Evolutionary conservation across 1,284 basidiomycete species (phyloP).

Genomic region (Rhodotorula mucilaginosa): DNA sequence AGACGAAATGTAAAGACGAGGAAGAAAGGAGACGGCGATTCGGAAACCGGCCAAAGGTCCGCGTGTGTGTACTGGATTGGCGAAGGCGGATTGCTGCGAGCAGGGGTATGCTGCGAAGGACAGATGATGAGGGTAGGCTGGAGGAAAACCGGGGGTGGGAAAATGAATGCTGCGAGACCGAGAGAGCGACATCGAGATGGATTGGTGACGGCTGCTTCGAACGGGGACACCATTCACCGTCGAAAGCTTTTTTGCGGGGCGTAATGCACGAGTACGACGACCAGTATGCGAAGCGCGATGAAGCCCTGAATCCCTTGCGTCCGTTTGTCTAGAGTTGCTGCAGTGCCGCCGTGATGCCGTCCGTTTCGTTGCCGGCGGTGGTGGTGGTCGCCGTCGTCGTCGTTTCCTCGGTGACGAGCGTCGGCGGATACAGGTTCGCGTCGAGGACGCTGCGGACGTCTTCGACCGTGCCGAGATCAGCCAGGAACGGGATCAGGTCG

Average conservation of each 20-base stretch:
- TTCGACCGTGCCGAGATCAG: slow-evolving; percentile 77
- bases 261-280: neutral
- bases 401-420: neutral
- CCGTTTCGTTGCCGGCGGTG: slow-evolving; percentile 1
- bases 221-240: too few species aligned
- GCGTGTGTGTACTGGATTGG: too few species aligned
- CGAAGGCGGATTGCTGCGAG: too few species aligned
- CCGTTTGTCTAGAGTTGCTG: slow-evolving; percentile 17
- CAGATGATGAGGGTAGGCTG: too few species aligned
- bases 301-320: neutral
- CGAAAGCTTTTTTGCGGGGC: too few species aligned
- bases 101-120: too few species aligned
- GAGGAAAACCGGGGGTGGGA: too few species aligned
- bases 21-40: too few species aligned
- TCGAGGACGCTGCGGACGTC: slow-evolving; percentile 91
- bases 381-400: neutral
- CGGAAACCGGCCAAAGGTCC: too few species aligned
- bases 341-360: slow-evolving; percentile 10
- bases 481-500: slow-evolving; percentile 85
- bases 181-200: neutral
- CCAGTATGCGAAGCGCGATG: neutral
- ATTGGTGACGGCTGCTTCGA: neutral
- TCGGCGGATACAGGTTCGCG: slow-evolving; percentile 43
- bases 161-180: neutral
- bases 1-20: too few species aligned